Evolutionary conservation across 108 stramenopile species (phyloP).

Genomic region (Cylindrotheca fusiformis): DNA sequence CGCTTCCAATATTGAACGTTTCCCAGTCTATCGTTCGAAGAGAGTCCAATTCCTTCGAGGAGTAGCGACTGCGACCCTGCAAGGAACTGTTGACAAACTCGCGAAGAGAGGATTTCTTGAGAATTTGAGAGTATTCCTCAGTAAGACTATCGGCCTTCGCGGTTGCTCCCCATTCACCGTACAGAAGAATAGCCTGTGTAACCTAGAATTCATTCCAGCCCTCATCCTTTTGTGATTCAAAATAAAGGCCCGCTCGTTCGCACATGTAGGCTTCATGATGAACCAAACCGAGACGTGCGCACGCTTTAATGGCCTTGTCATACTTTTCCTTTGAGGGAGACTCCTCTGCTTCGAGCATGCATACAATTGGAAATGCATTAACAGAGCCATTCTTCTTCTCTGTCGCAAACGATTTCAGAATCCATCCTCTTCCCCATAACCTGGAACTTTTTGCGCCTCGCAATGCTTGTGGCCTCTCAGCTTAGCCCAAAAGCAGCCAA

Average conservation of each 20-base stretch:
- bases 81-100: conserved; percentile 14
- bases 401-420: conserved; percentile 4
- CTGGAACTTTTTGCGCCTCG: conserved; percentile 1
- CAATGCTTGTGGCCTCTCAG: background rate
- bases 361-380: conserved; percentile 12
- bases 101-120: conserved; percentile 10
- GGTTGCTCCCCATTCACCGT: conserved; percentile 41
- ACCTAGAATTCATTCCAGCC: conserved; percentile 24
- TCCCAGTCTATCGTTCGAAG: conserved; percentile 18
- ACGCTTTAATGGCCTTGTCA: conserved; percentile 19
- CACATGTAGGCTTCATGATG: conserved; percentile 21
- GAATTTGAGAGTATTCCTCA: conserved; percentile 7
- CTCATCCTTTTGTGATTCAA: conserved; percentile 12
- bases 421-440: conserved; percentile 9
- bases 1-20: background rate
- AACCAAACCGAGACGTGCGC: conserved; percentile 24
- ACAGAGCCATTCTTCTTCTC: conserved; percentile 6
- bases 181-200: conserved; percentile 20
- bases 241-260: conserved; percentile 30
- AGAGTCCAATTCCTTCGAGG: conserved; percentile 6
- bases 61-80: conserved; percentile 29
- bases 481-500: conserved; percentile 8
- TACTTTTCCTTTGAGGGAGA: conserved; percentile 18
- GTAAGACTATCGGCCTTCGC: conserved; percentile 28
- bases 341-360: conserved; percentile 23